A percentile compares a stretch with the other conserved stretches of the same genome.
Evolutionary conservation across 495 filamentous ascomycete species (phyloP).

Genomic region (Emericellopsis terricola): DNA sequence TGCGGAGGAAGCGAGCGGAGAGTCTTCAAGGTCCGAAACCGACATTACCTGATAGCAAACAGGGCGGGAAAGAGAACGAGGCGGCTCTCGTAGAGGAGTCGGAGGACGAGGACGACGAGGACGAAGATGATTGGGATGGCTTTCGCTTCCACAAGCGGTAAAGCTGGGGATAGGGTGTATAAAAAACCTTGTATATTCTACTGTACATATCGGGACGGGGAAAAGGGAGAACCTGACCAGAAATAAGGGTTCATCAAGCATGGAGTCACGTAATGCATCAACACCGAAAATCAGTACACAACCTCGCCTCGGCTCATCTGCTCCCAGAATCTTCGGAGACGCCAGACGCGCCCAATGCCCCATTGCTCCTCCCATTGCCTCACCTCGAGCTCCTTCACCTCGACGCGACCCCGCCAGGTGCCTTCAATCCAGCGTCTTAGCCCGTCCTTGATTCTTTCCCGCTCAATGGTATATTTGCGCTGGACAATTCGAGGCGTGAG

Average conservation of each 20-base stretch:
- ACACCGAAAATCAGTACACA: neutral
- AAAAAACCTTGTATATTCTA: no score
- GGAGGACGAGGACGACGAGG: slow-evolving; percentile 39
- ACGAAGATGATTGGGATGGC: slow-evolving; percentile 47
- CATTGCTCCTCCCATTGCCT: slow-evolving; percentile 20
- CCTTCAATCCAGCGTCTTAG: slow-evolving; percentile 30
- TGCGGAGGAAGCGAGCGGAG: slow-evolving; percentile 16
- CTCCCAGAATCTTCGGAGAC: slow-evolving; percentile 34
- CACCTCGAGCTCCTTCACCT: slow-evolving; percentile 17
- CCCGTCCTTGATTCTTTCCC: slow-evolving; percentile 35
- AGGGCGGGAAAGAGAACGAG: slow-evolving; percentile 18
- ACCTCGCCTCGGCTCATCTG: slow-evolving; percentile 13
- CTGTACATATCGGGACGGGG: no score
- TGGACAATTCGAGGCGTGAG: slow-evolving; percentile 23
- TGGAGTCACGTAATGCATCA: no score
- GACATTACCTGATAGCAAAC: no score
- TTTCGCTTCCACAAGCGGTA: slow-evolving; percentile 37
- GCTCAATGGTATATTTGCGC: slow-evolving; percentile 29
- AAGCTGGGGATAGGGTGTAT: no score
- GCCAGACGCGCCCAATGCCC: slow-evolving; percentile 29
- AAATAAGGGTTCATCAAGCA: no score
- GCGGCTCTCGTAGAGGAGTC: slow-evolving; percentile 20
- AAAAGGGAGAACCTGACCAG: no score
- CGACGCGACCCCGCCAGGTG: slow-evolving; percentile 25
- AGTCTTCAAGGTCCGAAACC: no score